Evolutionary conservation across 2,329 filamentous ascomycete species (phyloP), one percentile per base, ranked within the genome.

Genomic region (Microascus cirrosus): DNA sequence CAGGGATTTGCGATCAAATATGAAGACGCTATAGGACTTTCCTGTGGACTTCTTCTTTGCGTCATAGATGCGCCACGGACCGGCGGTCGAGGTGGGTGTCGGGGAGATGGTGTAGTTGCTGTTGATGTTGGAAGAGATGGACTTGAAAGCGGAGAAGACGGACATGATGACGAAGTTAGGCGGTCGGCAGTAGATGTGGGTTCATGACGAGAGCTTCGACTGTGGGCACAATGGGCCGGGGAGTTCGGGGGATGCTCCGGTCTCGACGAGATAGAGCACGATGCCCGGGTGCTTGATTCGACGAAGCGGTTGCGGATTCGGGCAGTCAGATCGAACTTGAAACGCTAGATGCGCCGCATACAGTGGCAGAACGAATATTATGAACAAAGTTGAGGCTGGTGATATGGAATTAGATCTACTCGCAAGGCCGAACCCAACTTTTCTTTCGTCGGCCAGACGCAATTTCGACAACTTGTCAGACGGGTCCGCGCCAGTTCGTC

Each of bases 51-150:
- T 97, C 75, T 95, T 95, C 77, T 95, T 97, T 60, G 89, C 92
- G 74, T 96, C 92, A 79, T 93, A 93, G 67, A 99, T 94, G 76
- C 91, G 95, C 94, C 94, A 99, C 59, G 92, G 90, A 20, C 94
- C 94, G 18, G 92, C 89, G 56, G 84, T 84, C 56, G 90, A 88
- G n/a, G 84, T 86, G 12, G 88, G 82, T 60, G 83, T 84, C 28
- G 85, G 79, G 24, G 90, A 86, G 63, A 97, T 79, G 64, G 87
- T 84, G 73, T 99, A 99, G 74, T 96, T 95, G 68, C 87, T 85
- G 60, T 85, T 86, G 74, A 99, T 97, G 74, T 96, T 96, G 65
- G 82, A 93, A 63, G 86, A 87, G 71, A 97, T 93, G 62, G 93
- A 95, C 74, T 97, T 97, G 70, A 97, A 81, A 63, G 90, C 90